phyloP scores from a whole-genome alignment of 805 yeast genomes.

The Clavispora fructus region DNA sequence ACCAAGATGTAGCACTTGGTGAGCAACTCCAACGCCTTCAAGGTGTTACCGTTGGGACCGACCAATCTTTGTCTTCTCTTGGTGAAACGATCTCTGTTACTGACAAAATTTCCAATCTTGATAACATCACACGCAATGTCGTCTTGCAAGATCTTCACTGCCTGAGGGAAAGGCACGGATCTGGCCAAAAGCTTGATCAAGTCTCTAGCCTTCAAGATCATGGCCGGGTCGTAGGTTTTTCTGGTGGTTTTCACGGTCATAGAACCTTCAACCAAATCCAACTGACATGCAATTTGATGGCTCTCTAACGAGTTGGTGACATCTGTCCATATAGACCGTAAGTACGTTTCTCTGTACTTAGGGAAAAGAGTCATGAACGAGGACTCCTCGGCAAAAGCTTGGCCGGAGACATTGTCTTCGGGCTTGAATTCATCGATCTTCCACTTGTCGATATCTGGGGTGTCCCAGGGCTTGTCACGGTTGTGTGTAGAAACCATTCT shows the following conservation, averaged over 20 bases:
- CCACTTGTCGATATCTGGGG: conserved; percentile 94
- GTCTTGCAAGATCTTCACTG: conserved; percentile 83
- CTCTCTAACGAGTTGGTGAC: conserved; percentile 75
- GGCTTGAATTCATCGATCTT: conserved; percentile 78
- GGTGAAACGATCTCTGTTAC: conserved; percentile 88
- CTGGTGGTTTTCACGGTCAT: conserved; percentile 96
- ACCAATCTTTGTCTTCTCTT: conserved; percentile 94
- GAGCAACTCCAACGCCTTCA: conserved; percentile 88
- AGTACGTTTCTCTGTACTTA: conserved; percentile 87
- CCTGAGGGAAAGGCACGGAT: conserved; percentile 96
- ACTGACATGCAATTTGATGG: conserved; percentile 72
- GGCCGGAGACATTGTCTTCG: conserved; percentile 82
- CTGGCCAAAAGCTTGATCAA: conserved; percentile 88
- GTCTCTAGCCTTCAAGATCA: conserved; percentile 90
- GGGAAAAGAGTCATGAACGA: conserved; percentile 94
- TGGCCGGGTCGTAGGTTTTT: conserved; percentile 92
- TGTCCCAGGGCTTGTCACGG: conserved; percentile 97
- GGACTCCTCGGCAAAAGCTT: conserved; percentile 91
- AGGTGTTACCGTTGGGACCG: conserved; percentile 95
- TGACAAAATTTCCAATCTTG: conserved; percentile 84
- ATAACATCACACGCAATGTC: conserved; percentile 94
- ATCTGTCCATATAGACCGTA: conserved; percentile 89
- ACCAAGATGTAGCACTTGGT: conserved; percentile 95
- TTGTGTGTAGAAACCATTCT: conserved; percentile 89
- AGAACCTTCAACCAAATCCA: conserved; percentile 92